Percentiles rank a stretch among this genome's conserved stretches.
Conservation (phyloP, 202 grass and related monocot species). For the Hordeum pubiflorum region DNA sequence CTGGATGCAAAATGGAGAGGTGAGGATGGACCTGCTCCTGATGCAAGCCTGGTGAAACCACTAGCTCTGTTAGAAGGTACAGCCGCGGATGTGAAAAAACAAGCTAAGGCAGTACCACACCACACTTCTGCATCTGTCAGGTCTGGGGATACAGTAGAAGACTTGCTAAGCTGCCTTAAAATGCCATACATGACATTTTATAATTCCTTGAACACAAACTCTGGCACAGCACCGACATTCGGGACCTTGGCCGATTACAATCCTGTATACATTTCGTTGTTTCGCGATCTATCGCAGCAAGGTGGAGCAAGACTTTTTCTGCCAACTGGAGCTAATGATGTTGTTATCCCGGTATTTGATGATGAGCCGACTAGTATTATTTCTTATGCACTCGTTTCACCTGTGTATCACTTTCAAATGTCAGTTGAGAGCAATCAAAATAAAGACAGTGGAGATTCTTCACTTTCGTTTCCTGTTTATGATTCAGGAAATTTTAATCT, state of each 20-base stretch:
- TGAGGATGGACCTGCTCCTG: slow-evolving; percentile 49
- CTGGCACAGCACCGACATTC: slow-evolving; percentile 42
- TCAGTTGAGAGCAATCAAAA: slow-evolving; percentile 51
- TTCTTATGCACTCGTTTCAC: slow-evolving; percentile 79
- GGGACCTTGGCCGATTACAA: slow-evolving; percentile 59
- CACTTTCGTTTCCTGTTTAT: slow-evolving; percentile 38
- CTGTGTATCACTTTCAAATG: slow-evolving; percentile 62
- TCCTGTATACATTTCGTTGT: slow-evolving; percentile 52
- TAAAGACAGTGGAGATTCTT: slow-evolving; percentile 52
- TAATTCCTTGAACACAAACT: slow-evolving; percentile 62
- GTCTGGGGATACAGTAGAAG: slow-evolving; percentile 51
- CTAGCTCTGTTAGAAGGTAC: slow-evolving; percentile 26
- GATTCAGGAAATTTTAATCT: slow-evolving; percentile 74
- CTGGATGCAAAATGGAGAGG: slow-evolving; percentile 91
- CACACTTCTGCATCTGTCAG: slow-evolving; percentile 37
- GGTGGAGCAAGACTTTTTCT: slow-evolving; percentile 70
- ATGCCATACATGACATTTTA: slow-evolving; percentile 60
- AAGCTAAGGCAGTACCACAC: slow-evolving; percentile 23
- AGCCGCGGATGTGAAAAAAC: slow-evolving; percentile 21
- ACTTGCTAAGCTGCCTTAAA: slow-evolving; percentile 59
- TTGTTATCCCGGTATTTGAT: slow-evolving; percentile 88
- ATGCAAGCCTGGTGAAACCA: slow-evolving; percentile 40
- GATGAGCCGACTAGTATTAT: slow-evolving; percentile 95
- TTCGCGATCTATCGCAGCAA: slow-evolving; percentile 60
- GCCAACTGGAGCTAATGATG: slow-evolving; percentile 60